Conservation (phyloP, 1,284 basidiomycete genomes). For the Wolfiporia cocos region DNA sequence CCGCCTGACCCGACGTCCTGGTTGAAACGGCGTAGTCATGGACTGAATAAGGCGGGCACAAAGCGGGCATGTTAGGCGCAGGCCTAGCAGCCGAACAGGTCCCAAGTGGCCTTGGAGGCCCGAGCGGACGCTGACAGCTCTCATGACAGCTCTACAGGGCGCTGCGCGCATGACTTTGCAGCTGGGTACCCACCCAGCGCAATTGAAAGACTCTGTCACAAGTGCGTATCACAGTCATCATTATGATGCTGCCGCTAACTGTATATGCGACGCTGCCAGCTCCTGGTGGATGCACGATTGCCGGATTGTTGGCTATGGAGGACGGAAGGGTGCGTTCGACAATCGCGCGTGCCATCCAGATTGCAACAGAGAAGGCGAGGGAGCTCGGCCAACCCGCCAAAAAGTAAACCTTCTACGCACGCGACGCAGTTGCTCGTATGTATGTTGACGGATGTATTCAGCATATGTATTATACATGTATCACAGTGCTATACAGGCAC, state of each 20-base stretch:
- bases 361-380: conserved; percentile 84
- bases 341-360: conserved; percentile 93
- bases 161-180: conserved; percentile 95
- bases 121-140: no score
- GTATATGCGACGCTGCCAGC: no score
- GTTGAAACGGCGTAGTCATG: no score
- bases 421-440: not conserved
- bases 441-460: no score
- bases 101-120: no score
- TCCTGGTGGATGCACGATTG: conserved; percentile 98
- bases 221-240: conserved; percentile 76
- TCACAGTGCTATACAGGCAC: not conserved
- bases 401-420: conserved; percentile 11
- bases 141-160: conserved; percentile 84
- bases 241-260: no score
- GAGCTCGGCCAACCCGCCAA: conserved; percentile 52
- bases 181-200: conserved; percentile 86
- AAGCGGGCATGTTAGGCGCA: no score
- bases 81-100: no score
- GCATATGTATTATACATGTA: no score
- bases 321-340: conserved; percentile 93
- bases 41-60: no score
- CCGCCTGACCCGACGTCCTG: no score
- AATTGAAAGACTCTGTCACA: conserved; percentile 96
- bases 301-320: conserved; percentile 91